Base-by-base conservation (phyloP, 768 basidiomycete species). In the Macrolepiota fuliginosa region DNA sequence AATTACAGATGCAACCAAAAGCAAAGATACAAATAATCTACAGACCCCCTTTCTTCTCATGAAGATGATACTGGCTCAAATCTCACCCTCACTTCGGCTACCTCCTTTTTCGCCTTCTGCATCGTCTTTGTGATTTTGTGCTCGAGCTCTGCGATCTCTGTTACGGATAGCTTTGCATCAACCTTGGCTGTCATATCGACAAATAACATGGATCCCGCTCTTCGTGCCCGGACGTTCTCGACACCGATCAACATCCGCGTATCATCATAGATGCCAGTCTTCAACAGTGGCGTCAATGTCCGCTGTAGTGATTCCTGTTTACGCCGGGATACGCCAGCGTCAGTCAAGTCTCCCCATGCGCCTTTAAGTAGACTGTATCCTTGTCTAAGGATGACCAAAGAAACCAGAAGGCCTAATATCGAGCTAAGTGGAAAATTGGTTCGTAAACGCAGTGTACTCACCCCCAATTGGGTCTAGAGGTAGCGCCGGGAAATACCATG, bases 401-500 rank as follows among this genome's bases (percentile, higher is more conserved):
- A 94, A n/a, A 96, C 93, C 53, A 95, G 68, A 19, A 97, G 74
- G 25, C 94, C 92, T 93, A 60, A 4, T 12, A 60, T 17, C 32
- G 29, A 58, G 46, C 19, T 24, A 17, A 27, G 58, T 49, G 27
- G 53, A 39, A 17, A 0, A 49, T 19, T 19, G 60, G 50, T 22
- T 35, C 12, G 17, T 45, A 65, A 56, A 29, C 58, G 59, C 65
- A 17, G 39, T 9, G 13, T 9, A 70, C 82, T 72, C 68, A 87
- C 96, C 96, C 64, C 97, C 97, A 37, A 99, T 81, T 9, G 97
- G 96, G 71, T 99, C 97, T 39, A 98, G 78, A 61, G 97, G 91
- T 57, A 92, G 70, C n/a, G 84, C 79, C 15, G 95, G 94, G 72
- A 91, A 91, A 65, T 86, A 79, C 79, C 92, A 92, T 10, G 89